phyloP scores from a whole-genome alignment of 805 yeast species.

The Kurtzmaniella cleridarum region DNA sequence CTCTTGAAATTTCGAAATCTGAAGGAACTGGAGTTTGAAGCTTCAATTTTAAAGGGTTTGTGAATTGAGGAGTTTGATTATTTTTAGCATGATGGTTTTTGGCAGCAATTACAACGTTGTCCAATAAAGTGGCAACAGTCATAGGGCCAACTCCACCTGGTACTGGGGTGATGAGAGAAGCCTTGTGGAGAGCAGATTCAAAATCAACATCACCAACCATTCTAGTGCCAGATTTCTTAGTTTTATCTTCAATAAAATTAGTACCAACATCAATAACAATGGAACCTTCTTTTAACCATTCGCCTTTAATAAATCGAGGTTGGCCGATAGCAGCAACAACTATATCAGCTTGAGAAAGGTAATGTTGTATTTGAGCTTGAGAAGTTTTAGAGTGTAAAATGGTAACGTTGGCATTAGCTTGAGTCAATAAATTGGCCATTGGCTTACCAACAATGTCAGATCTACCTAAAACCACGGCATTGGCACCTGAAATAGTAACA shows the following conservation, averaged over 20 bases:
- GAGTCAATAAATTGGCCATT: slow-evolving; percentile 62
- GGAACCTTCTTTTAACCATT: slow-evolving; percentile 64
- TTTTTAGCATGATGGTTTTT: slow-evolving; percentile 40
- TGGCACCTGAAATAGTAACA: slow-evolving; percentile 53
- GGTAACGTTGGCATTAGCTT: slow-evolving; percentile 73
- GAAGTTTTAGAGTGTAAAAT: slow-evolving; percentile 64
- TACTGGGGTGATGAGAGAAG: slow-evolving; percentile 74
- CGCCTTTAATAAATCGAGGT: slow-evolving; percentile 66
- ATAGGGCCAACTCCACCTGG: slow-evolving; percentile 93
- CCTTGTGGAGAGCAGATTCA: slow-evolving; percentile 46
- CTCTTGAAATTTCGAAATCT: slow-evolving; percentile 73
- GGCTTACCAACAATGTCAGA: slow-evolving; percentile 86
- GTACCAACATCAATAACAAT: slow-evolving; percentile 81
- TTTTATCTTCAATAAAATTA: slow-evolving; percentile 62
- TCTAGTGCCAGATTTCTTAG: slow-evolving; percentile 63
- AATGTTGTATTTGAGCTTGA: slow-evolving; percentile 40
- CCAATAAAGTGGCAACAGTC: slow-evolving; percentile 81
- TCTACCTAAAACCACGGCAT: slow-evolving; percentile 82
- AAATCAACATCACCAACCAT: slow-evolving; percentile 78
- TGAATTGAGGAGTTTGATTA: slow-evolving; percentile 38
- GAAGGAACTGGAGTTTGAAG: slow-evolving; percentile 70
- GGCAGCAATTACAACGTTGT: slow-evolving; percentile 68
- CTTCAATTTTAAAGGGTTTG: slow-evolving; percentile 52
- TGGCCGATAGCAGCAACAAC: slow-evolving; percentile 75
- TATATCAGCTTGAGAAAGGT: slow-evolving; percentile 61